Evolutionary conservation across 2,329 filamentous ascomycete genomes (phyloP), one percentile per base, ranked within the genome.

Genomic region (Paecilomyces formosus): DNA sequence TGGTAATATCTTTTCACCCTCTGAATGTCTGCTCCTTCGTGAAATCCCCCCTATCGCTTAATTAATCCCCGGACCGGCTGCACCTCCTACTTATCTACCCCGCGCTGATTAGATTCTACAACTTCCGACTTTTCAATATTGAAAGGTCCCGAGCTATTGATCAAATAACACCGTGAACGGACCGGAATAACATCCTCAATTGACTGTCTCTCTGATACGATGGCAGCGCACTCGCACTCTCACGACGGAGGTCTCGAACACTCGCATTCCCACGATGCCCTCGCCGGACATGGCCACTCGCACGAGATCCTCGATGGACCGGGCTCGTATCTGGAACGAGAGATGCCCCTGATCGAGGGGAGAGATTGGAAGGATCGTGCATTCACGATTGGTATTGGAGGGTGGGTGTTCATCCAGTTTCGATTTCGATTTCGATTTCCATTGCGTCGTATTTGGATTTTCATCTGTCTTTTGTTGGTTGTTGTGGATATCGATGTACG

Each of bases 341-440:
- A 97, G 78, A 92, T 96, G 90, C 94, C 93, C 62, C 89, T 97
- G 58, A 85, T 92, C 63, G 89, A 96, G 65, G 92, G 92, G 11
- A 84, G 93, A 57, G 83, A 92, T 71, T 99, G 92, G 90, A 82
- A 82, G 28, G 90, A 96, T 64, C 83, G 94, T 59, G 92, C 92
- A 13, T 99, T 97, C 70, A 97, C 94, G 3, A 83, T 99, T 68
- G 94, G 94, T n/a, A 97, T 97, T 76, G 94, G 94, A 78, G 94
- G 94, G 92, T 96, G 81, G 66, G 85, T 39, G 49, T 45, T 33
- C 7, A 54, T 21, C 33, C 6, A 22, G 4, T 28, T 12, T 54
- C n/a, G n/a, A n/a, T n/a, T n/a, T n/a, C n/a, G n/a, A n/a, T n/a
- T n/a, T n/a, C n/a, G n/a, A n/a, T n/a, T n/a, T n/a, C n/a, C n/a